These are phyloP conservation scores for Tricholoma sp. DNA, from an alignment of 768 basidiomycete genomes.

Conservation along the genomic window DNA sequence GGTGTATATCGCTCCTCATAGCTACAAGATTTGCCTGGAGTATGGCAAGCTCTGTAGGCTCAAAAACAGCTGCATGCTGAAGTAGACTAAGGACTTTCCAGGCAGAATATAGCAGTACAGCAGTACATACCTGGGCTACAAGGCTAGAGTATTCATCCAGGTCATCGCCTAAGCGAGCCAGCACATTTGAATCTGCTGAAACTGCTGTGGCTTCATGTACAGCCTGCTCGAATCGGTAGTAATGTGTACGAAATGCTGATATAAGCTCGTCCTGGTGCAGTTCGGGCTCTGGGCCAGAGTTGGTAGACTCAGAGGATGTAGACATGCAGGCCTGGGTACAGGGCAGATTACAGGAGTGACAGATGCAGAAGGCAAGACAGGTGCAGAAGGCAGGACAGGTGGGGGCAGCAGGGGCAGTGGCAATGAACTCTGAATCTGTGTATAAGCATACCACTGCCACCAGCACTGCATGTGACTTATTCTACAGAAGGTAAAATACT, in stretches of 20 bases:
- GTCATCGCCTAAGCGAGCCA: constrained; percentile 8
- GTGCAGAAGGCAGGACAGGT: too few relatives aligned
- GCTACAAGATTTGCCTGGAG: constrained; percentile 3
- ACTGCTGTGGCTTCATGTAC: constrained; percentile 1
- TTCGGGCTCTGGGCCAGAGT: not conserved
- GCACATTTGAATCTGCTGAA: constrained; percentile 5
- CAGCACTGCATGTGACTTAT: not conserved
- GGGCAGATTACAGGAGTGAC: not conserved
- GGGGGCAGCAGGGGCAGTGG: not conserved
- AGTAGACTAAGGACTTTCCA: not conserved
- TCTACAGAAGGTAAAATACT: not conserved
- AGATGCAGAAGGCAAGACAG: too few relatives aligned
- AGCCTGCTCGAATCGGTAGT: not conserved
- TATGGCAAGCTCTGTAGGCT: not conserved
- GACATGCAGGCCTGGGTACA: not conserved
- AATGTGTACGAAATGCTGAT: constrained; percentile 1
- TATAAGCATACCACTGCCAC: not conserved
- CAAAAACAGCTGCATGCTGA: not conserved
- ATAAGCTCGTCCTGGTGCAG: not conserved
- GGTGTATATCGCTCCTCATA: constrained; percentile 6
- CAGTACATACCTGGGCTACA: constrained; percentile 7
- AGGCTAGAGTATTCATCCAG: constrained; percentile 6
- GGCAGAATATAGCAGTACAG: not conserved
- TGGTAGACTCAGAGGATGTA: not conserved
- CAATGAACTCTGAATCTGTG: not conserved